Percentiles rank a stretch among this genome's conserved stretches.
Evolutionary conservation across 495 filamentous ascomycete genomes (phyloP).

Genomic region (Aspergillus nidulans): DNA sequence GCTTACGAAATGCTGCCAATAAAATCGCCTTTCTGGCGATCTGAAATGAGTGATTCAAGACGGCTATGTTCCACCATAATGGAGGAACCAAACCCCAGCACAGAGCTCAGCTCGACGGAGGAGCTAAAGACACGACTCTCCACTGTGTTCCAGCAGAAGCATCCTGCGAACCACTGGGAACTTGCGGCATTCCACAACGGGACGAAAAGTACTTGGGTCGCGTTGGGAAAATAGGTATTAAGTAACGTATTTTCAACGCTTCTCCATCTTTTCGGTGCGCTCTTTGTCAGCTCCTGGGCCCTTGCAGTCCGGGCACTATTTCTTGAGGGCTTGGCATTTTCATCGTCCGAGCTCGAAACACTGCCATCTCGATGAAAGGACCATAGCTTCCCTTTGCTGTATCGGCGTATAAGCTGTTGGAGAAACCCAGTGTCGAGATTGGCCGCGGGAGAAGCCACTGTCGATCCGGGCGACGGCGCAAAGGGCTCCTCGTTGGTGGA

Average conservation of each 20-base stretch:
- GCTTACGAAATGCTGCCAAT: constrained; percentile 65
- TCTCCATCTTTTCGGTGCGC: constrained; percentile 31
- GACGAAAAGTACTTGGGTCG: constrained; percentile 42
- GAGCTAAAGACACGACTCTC: constrained; percentile 41
- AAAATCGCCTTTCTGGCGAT: constrained; percentile 67
- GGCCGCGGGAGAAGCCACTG: constrained; percentile 28
- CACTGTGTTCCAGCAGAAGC: constrained; percentile 56
- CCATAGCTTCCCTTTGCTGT: constrained; percentile 62
- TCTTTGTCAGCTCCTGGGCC: constrained; percentile 35
- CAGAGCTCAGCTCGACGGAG: constrained; percentile 42
- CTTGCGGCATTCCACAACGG: constrained; percentile 68
- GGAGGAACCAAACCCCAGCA: constrained; percentile 62
- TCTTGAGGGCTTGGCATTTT: constrained; percentile 23
- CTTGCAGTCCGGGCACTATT: constrained; percentile 9
- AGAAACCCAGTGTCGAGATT: constrained; percentile 42
- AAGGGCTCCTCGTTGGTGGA: constrained; percentile 40
- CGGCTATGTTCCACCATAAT: constrained; percentile 67
- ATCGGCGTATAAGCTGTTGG: constrained; percentile 49
- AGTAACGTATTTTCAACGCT: constrained; percentile 39
- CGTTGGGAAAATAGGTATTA: constrained; percentile 43
- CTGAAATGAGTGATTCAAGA: constrained; percentile 53
- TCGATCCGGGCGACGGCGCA: constrained; percentile 30
- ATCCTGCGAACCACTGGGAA: constrained; percentile 65
- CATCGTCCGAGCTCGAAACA: constrained; percentile 41
- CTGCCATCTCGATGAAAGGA: constrained; percentile 53